Percentiles rank a stretch among this genome's conserved stretches.
phyloP scores from a whole-genome alignment of 306 rosid species.

The Rosa chinensis region DNA sequence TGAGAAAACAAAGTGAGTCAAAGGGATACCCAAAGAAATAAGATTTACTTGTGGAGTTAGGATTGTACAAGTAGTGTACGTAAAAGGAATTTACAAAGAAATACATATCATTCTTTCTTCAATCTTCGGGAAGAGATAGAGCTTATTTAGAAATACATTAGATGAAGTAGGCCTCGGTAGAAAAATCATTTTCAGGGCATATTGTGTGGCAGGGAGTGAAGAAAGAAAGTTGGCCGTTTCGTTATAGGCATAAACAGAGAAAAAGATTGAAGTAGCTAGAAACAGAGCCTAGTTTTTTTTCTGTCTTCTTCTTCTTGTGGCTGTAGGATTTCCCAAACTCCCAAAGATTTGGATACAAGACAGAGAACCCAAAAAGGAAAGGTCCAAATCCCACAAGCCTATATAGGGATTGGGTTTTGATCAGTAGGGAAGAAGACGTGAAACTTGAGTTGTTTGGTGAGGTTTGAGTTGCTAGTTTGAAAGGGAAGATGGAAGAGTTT shows the following conservation, averaged over 20 bases:
- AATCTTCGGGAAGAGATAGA: too few relatives aligned
- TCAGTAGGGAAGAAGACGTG: neutral
- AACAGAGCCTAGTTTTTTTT: neutral
- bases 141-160: too few relatives aligned
- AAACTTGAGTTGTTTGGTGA: neutral
- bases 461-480: neutral
- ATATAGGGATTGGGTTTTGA: conserved; percentile 8
- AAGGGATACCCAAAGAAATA: too few relatives aligned
- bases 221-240: neutral
- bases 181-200: neutral
- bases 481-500: conserved; percentile 53
- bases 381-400: neutral
- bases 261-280: neutral
- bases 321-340: neutral
- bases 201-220: neutral
- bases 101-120: too few relatives aligned
- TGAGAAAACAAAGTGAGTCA: too few relatives aligned
- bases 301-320: neutral
- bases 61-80: too few relatives aligned
- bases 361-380: conserved; percentile 8
- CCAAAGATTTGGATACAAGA: conserved; percentile 1
- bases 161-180: too few relatives aligned
- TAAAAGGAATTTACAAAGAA: too few relatives aligned
- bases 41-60: too few relatives aligned
- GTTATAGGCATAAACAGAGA: neutral